Base-by-base conservation (phyloP, 345 rosid genomes). In the Syzygium oleosum region DNA sequence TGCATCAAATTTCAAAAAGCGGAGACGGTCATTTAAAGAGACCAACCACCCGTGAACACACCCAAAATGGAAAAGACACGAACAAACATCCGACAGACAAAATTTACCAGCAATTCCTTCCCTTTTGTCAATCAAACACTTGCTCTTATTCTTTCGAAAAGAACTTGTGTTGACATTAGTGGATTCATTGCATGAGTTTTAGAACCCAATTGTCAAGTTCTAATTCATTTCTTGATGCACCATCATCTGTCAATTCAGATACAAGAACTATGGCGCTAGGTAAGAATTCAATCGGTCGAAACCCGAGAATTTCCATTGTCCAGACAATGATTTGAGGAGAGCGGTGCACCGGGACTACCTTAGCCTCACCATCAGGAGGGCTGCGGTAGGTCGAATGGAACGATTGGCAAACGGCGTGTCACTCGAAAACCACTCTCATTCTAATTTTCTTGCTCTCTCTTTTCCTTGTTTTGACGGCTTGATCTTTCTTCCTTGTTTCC, bases 301-400 rank as follows among this genome's bases (percentile, higher is more conserved):
- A 59, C 0, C 7, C 17, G 8, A 59, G 0, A 59, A 5, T 27
- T n/a, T 0, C 63, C 14, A 0, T 0, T 1, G 29, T 58, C 73
- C 34, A n/a, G 9, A 12, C 17, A 34, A 61, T 3, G 5, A 61
- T n/a, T n/a, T 61, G 19, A 61, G 73, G 0, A n/a, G 73, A 61
- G 73, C 17, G 27, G 73, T 61, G 16, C 27, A 61, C 9, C 17
- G 13, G 34, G 73, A 61, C 19, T 61, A 27, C 34, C 34, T 61
- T n/a, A 6, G 73, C 9, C 73, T n/a, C 73, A n/a, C 46, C 4
- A 1, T 43, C 46, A 1, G 46, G 46, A 43, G 6, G 46, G 46
- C 46, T 43, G 46, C 46, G 46, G 46, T 43, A 43, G 7, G 46
- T 43, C 7, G 7, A 43, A 43, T 43, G 46, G 46, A 43, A 43